Conservation (phyloP, 345 rosid genomes). For the Pugionium dolabratum region DNA sequence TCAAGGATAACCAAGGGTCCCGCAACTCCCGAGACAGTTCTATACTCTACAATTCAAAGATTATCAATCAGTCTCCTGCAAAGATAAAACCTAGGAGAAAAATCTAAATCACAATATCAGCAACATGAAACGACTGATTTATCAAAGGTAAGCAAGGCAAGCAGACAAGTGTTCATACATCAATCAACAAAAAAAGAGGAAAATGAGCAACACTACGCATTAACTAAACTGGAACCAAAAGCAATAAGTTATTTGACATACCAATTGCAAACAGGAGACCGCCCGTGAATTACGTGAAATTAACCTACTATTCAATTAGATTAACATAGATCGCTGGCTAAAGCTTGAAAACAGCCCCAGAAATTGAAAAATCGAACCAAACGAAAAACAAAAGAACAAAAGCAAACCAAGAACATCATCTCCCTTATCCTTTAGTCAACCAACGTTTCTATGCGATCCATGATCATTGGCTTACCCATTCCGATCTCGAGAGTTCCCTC, state of each 20-base stretch:
- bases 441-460: neutral
- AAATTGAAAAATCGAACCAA: neutral
- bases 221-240: neutral
- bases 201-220: neutral
- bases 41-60: constrained; percentile 63
- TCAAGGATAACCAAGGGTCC: constrained; percentile 98
- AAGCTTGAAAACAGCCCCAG: neutral
- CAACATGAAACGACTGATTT: constrained; percentile 9
- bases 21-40: constrained; percentile 98
- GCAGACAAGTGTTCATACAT: neutral
- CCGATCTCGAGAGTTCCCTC: constrained; percentile 84
- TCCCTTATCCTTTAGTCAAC: constrained; percentile 16
- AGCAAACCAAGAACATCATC: neutral
- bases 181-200: neutral
- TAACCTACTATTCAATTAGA: neutral
- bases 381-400: neutral
- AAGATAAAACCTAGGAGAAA: neutral
- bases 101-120: neutral
- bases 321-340: neutral
- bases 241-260: neutral
- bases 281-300: neutral
- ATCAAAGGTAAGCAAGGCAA: too few relatives aligned
- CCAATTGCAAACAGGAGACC: neutral
- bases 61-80: constrained; percentile 27
- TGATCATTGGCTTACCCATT: constrained; percentile 63